These are phyloP conservation scores for Raddia guianensis DNA, from an alignment of 176 grass and related monocot genomes.

Conservation along the genomic window DNA sequence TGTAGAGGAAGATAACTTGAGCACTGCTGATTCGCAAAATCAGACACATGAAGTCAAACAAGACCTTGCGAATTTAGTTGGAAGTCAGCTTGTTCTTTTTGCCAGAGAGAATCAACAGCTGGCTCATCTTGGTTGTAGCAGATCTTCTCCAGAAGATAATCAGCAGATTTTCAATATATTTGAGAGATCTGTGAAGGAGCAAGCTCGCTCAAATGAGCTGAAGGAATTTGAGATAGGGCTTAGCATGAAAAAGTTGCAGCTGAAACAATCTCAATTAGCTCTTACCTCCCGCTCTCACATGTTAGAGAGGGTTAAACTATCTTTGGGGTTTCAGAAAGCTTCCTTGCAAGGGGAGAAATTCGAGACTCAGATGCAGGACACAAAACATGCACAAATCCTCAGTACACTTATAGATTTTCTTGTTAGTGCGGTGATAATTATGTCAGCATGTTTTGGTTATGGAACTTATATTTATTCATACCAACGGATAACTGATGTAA, in stretches of 20 bases:
- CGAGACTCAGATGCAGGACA: conserved; percentile 74
- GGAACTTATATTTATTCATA: conserved; percentile 80
- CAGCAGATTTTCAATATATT: conserved; percentile 59
- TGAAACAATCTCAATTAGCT: conserved; percentile 77
- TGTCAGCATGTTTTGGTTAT: conserved; percentile 73
- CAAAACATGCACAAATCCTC: conserved; percentile 61
- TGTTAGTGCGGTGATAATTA: conserved; percentile 81
- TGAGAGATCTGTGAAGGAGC: conserved; percentile 78
- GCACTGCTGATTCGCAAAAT: conserved; percentile 25
- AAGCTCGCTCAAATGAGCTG: conserved; percentile 77
- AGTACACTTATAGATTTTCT: conserved; percentile 81
- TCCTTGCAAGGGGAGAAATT: conserved; percentile 80
- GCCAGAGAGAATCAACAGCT: conserved; percentile 51
- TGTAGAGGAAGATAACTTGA: conserved; percentile 37
- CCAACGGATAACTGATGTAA: conserved; percentile 73
- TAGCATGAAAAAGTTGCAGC: conserved; percentile 71
- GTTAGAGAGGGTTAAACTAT: conserved; percentile 80
- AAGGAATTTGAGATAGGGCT: conserved; percentile 86
- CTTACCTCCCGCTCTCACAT: conserved; percentile 67
- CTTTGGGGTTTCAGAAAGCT: conserved; percentile 86
- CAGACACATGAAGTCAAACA: conserved; percentile 17
- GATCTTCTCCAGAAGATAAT: conserved; percentile 42
- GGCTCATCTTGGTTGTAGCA: conserved; percentile 29
- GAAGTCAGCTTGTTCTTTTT: conserved; percentile 56
- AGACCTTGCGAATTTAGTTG: conserved; percentile 31